phyloP scores from a whole-genome alignment of 306 rosid genomes.

The Inga oerstediana region DNA sequence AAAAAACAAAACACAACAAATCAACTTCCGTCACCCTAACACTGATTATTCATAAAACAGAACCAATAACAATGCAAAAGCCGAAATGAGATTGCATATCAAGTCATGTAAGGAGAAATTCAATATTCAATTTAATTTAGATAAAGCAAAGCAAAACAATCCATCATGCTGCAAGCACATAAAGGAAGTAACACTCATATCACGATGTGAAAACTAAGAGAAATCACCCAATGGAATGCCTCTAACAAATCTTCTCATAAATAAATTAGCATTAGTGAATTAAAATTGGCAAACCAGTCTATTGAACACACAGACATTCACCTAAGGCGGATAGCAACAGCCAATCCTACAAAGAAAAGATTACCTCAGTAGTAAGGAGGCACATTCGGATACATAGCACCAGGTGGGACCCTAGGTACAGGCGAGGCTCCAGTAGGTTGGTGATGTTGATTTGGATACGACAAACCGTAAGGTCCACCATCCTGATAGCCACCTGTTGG shows the following conservation, averaged over 20 bases:
- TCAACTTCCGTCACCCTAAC: not conserved
- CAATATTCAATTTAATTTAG: not conserved
- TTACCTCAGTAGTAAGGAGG: slow-evolving; percentile 95
- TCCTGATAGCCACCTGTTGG: slow-evolving; percentile 80
- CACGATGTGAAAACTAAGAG: not conserved
- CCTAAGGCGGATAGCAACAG: not conserved
- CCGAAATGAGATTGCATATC: not conserved
- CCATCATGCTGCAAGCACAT: not conserved
- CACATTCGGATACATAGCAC: slow-evolving; percentile 80
- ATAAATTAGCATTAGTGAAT: not conserved
- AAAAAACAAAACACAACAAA: not conserved
- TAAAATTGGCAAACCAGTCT: not conserved
- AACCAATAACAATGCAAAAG: not conserved
- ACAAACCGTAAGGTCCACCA: slow-evolving; percentile 65
- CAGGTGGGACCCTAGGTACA: slow-evolving; percentile 79
- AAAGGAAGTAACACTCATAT: not conserved
- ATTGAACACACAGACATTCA: not conserved
- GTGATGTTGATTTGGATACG: slow-evolving; percentile 82
- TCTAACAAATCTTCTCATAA: not conserved
- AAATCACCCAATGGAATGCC: not conserved
- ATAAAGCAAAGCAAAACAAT: not conserved
- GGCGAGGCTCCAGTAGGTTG: slow-evolving; percentile 78
- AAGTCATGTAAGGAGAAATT: not conserved
- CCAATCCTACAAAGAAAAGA: not conserved
- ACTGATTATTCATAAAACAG: slow-evolving; percentile 22